These are phyloP conservation scores for Naganishia albida DNA, from an alignment of 1,284 basidiomycete species.

Conservation along the genomic window DNA sequence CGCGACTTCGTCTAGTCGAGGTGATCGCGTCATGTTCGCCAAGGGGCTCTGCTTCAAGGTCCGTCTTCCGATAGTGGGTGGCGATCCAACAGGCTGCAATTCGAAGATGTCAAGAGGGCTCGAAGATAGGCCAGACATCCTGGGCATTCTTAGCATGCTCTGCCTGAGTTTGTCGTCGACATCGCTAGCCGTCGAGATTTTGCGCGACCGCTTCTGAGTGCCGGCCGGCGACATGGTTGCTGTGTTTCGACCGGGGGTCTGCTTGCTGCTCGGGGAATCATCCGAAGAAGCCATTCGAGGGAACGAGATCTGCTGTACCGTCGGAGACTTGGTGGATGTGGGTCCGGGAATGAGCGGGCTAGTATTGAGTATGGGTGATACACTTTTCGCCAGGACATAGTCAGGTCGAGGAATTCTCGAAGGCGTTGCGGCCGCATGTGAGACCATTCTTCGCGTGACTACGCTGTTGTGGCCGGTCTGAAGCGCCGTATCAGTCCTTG, in stretches of 20 bases:
- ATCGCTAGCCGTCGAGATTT: neutral
- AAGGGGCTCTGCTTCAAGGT: neutral
- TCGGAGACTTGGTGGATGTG: too few species aligned
- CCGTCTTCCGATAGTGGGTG: neutral
- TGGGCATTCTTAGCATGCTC: conserved; percentile 4
- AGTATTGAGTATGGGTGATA: too few species aligned
- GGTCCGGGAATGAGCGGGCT: too few species aligned
- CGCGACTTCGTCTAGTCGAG: too few species aligned
- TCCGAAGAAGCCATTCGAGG: neutral
- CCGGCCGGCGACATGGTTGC: neutral
- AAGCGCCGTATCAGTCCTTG: too few species aligned
- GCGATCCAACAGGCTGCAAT: neutral
- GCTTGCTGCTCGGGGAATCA: neutral
- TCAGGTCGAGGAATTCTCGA: conserved; percentile 8
- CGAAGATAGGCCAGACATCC: neutral
- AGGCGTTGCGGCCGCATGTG: neutral
- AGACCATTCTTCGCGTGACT: too few species aligned
- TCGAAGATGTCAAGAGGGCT: neutral
- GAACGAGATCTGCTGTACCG: neutral
- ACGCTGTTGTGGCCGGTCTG: too few species aligned
- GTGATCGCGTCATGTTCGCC: neutral
- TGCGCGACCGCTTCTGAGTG: neutral
- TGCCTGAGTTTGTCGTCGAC: conserved; percentile 3
- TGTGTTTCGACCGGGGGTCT: neutral
- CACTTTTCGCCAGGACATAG: neutral